Evolutionary conservation across 257 asterid genomes (phyloP).

Genomic region (Cinchona pubescens): DNA sequence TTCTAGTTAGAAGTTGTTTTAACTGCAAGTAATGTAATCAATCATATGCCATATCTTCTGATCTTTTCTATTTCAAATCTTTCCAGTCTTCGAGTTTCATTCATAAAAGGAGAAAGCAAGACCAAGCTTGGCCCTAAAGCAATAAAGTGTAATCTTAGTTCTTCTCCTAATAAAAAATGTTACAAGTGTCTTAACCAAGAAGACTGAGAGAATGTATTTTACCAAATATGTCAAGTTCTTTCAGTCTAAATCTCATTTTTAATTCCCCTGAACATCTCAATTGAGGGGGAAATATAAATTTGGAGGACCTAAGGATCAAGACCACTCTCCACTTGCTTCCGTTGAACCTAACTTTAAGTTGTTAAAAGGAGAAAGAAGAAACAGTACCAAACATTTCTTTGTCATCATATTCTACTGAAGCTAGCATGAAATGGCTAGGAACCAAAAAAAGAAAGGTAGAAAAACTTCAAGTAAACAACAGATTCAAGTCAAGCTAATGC

Average conservation of each 20-base stretch:
- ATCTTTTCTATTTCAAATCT: neutral
- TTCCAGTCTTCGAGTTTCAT: neutral
- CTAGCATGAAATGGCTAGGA: too few relatives aligned
- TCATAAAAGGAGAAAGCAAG: neutral
- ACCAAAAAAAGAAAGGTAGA: too few relatives aligned
- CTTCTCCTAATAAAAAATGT: neutral
- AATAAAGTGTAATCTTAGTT: neutral
- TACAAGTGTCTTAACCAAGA: too few relatives aligned
- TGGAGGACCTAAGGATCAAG: neutral
- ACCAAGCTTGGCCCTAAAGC: neutral
- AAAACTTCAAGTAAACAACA: neutral
- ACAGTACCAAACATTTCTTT: neutral
- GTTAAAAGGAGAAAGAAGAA: neutral
- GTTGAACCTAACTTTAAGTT: neutral
- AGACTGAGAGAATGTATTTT: too few relatives aligned
- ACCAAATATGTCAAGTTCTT: too few relatives aligned
- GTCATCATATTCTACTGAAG: neutral
- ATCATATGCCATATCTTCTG: neutral
- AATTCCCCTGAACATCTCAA: too few relatives aligned
- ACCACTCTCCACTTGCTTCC: too few relatives aligned
- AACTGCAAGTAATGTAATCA: neutral
- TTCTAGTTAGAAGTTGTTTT: too few relatives aligned
- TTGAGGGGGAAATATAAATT: neutral
- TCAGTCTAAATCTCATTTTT: too few relatives aligned
- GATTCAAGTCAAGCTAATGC: neutral